Percentiles rank a stretch among this genome's conserved stretches.
phyloP scores from a whole-genome alignment of 2,329 filamentous ascomycete species.

The Scedosporium boydii region DNA sequence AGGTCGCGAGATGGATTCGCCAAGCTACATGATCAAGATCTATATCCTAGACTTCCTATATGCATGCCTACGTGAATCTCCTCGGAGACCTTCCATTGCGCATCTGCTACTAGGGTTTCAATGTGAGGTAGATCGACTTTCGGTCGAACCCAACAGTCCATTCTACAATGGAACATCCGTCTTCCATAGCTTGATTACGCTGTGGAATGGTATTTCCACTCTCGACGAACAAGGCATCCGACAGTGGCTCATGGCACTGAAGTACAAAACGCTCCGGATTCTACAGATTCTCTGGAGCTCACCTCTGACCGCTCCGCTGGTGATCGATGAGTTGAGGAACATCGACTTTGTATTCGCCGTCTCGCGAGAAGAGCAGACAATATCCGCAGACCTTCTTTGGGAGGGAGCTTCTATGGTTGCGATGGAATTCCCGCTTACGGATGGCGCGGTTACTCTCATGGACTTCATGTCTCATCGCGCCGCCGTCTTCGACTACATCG shows the following conservation, averaged over 20 bases:
- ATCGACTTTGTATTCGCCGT: conserved; percentile 74
- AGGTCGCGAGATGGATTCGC: conserved; percentile 58
- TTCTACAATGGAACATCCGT: conserved; percentile 67
- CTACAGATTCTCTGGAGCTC: conserved; percentile 78
- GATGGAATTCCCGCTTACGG: conserved; percentile 58
- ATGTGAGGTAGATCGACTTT: conserved; percentile 62
- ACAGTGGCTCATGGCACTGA: conserved; percentile 60
- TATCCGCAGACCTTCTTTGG: conserved; percentile 63
- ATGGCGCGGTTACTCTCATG: conserved; percentile 59
- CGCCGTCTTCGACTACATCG: conserved; percentile 73
- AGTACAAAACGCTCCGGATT: conserved; percentile 60
- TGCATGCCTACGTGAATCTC: conserved; percentile 64
- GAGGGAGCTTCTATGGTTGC: conserved; percentile 54
- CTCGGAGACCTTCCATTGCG: conserved; percentile 74
- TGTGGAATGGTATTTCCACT: conserved; percentile 62
- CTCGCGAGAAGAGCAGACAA: conserved; percentile 60
- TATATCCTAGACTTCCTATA: conserved; percentile 81
- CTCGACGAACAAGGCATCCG: conserved; percentile 51
- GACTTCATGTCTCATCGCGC: conserved; percentile 73
- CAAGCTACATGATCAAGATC: conserved; percentile 72
- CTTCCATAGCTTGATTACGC: conserved; percentile 69
- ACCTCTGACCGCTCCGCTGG: conserved; percentile 62
- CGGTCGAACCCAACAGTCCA: conserved; percentile 56
- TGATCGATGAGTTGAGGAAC: conserved; percentile 69
- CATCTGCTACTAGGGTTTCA: conserved; percentile 85